phyloP scores from a whole-genome alignment of 1,284 basidiomycete species.

The Hemileia vastatrix region DNA sequence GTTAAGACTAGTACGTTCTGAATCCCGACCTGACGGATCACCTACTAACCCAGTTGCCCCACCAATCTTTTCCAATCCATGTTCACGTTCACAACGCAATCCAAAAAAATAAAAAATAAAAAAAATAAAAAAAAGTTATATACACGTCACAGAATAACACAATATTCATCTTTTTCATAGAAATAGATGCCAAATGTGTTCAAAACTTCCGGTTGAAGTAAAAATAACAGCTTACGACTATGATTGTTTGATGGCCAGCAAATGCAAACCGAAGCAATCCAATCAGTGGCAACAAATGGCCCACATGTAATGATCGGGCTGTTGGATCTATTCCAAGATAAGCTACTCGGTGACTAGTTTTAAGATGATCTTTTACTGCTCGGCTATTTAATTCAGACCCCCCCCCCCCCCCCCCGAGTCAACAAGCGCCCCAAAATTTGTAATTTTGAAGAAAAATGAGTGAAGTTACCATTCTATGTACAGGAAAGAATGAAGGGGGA shows the following conservation, averaged over 20 bases:
- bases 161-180: too few species aligned
- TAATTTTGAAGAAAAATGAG: too few species aligned
- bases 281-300: conserved; percentile 82
- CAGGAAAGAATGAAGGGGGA: too few species aligned
- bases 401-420: too few species aligned
- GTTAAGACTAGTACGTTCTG: conserved; percentile 66
- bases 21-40: conserved; percentile 81
- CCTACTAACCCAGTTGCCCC: conserved; percentile 94
- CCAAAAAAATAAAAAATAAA: neutral
- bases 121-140: neutral
- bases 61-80: conserved; percentile 59
- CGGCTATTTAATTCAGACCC: too few species aligned
- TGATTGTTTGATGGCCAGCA: conserved; percentile 67
- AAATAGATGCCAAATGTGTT: conserved; percentile 1
- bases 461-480: too few species aligned
- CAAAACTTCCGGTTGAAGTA: too few species aligned
- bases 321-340: conserved; percentile 92
- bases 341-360: conserved; percentile 48
- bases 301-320: conserved; percentile 77
- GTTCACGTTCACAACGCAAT: too few species aligned
- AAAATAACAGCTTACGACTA: conserved; percentile 54
- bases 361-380: conserved; percentile 14
- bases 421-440: too few species aligned
- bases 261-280: conserved; percentile 76
- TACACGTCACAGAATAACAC: too few species aligned